Conservation (phyloP, 2,329 filamentous ascomycete genomes). For the Ophiocordyceps sinensis region DNA sequence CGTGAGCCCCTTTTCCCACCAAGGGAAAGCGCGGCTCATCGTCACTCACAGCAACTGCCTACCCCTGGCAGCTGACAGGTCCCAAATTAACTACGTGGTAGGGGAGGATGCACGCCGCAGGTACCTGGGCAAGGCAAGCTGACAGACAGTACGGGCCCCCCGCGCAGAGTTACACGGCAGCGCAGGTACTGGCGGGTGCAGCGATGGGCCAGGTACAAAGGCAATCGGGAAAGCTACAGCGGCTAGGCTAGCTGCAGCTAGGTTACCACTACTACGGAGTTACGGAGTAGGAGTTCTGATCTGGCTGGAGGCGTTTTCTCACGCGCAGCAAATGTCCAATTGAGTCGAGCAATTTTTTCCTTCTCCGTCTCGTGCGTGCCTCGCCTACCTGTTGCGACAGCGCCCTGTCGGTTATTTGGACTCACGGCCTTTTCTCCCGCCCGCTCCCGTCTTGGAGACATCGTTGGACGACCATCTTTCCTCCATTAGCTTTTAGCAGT, state of each 20-base stretch:
- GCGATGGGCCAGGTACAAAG: too few species aligned
- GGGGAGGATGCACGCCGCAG: too few species aligned
- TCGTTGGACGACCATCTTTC: not conserved
- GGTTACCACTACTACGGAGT: too few species aligned
- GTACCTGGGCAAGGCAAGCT: too few species aligned
- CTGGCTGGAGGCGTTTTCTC: not conserved
- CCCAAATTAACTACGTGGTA: too few species aligned
- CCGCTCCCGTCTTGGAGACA: not conserved
- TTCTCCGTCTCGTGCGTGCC: not conserved
- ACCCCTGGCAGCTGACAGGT: too few species aligned
- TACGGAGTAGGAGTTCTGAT: not conserved
- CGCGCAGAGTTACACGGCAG: too few species aligned
- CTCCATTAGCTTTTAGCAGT: not conserved
- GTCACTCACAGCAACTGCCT: too few species aligned
- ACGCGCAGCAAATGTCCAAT: not conserved
- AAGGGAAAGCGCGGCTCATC: too few species aligned
- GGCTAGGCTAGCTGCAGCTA: not conserved
- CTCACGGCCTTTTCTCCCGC: not conserved
- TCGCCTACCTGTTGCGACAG: not conserved
- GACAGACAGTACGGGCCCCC: too few species aligned
- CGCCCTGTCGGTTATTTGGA: not conserved
- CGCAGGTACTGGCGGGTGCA: too few species aligned
- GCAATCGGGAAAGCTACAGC: not conserved
- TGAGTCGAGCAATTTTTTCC: slow-evolving; percentile 1
- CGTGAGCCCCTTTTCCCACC: too few species aligned